Conservation (phyloP, 306 rosid genomes). For the Lagenaria siceraria region DNA sequence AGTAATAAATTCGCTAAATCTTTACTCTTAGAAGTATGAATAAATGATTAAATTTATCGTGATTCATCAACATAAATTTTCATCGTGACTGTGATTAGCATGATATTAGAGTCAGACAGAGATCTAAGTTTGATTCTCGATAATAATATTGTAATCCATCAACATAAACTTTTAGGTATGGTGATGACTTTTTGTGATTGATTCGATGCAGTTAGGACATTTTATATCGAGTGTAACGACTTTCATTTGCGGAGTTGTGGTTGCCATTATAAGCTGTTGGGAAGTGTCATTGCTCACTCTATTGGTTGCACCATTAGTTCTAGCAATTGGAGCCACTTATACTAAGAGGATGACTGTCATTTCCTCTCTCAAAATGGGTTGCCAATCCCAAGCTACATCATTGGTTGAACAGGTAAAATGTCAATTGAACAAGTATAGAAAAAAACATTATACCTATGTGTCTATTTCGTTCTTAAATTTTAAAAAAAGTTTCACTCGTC, state of each 20-base stretch:
- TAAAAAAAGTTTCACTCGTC: too few relatives aligned
- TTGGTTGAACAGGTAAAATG: slow-evolving; percentile 61
- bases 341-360: slow-evolving; percentile 59
- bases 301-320: slow-evolving; percentile 63
- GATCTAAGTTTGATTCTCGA: too few relatives aligned
- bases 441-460: background rate
- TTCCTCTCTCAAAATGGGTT: slow-evolving; percentile 45
- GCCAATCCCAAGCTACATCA: slow-evolving; percentile 57
- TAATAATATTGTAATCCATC: too few relatives aligned
- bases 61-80: too few relatives aligned
- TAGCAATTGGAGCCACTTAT: slow-evolving; percentile 60
- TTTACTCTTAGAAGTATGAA: background rate
- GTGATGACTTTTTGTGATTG: background rate
- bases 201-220: slow-evolving; percentile 48
- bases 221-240: slow-evolving; percentile 50
- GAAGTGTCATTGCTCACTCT: slow-evolving; percentile 52
- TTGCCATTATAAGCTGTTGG: slow-evolving; percentile 66
- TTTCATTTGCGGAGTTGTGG: slow-evolving; percentile 51
- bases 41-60: too few relatives aligned
- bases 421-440: background rate
- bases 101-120: too few relatives aligned
- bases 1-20: slow-evolving; percentile 12
- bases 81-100: too few relatives aligned
- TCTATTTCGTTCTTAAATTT: too few relatives aligned
- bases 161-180: too few relatives aligned